Evolutionary conservation across 2,329 filamentous ascomycete species (phyloP).

Genomic region (Talaromyces atroroseus): DNA sequence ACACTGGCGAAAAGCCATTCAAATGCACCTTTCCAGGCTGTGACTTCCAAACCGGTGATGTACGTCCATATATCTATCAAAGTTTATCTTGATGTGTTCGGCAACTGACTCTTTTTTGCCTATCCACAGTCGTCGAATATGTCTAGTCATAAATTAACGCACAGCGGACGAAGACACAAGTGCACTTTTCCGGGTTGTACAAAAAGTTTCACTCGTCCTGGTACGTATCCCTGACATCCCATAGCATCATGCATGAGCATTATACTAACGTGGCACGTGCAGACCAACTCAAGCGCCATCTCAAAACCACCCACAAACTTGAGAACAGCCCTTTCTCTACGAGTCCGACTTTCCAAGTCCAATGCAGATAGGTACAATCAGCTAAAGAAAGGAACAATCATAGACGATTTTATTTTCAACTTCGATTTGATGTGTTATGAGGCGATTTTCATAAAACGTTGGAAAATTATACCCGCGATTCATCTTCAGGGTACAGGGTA

Average conservation of each 20-base stretch:
- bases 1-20: slow-evolving; percentile 41
- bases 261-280: not conserved
- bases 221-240: slow-evolving; percentile 22
- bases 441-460: not conserved
- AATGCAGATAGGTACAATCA: not conserved
- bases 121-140: slow-evolving; percentile 37
- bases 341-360: not conserved
- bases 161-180: slow-evolving; percentile 40
- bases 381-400: not conserved
- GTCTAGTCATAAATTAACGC: slow-evolving; percentile 41
- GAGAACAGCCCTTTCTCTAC: not conserved
- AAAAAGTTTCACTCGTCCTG: slow-evolving; percentile 42
- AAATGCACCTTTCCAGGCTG: slow-evolving; percentile 40
- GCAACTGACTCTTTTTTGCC: not conserved
- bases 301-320: slow-evolving; percentile 15
- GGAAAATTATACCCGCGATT: not conserved
- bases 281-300: slow-evolving; percentile 17
- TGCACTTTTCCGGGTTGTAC: slow-evolving; percentile 34
- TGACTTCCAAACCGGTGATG: slow-evolving; percentile 40
- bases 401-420: not conserved
- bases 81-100: not conserved
- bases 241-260: not conserved
- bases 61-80: slow-evolving; percentile 20
- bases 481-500: not conserved
- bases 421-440: not conserved